These are phyloP conservation scores for Usnea hakonensis DNA, from an alignment of 495 filamentous ascomycete genomes.

Conservation along the genomic window DNA sequence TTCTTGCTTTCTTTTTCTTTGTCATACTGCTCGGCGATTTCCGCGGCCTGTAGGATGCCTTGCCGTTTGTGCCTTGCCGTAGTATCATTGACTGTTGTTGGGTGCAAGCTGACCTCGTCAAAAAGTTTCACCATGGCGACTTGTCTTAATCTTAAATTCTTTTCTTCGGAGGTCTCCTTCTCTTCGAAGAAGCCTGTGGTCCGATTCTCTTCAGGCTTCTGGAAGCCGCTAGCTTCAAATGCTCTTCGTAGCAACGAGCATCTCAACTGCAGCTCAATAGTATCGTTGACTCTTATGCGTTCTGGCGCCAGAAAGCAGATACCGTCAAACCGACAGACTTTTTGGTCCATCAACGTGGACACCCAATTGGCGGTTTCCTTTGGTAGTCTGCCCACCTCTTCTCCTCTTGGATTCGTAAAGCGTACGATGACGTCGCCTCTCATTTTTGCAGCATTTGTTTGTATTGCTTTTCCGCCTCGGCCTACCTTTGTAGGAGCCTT, in stretches of 20 bases:
- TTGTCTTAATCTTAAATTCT: constrained; percentile 73
- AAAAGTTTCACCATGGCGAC: constrained; percentile 83
- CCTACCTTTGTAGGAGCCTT: constrained; percentile 49
- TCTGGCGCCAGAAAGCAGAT: constrained; percentile 88
- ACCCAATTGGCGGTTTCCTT: constrained; percentile 92
- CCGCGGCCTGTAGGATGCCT: constrained; percentile 76
- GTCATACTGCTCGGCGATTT: constrained; percentile 72
- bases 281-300: constrained; percentile 78
- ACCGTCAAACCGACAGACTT: constrained; percentile 79
- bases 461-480: constrained; percentile 42
- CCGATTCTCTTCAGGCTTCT: constrained; percentile 54
- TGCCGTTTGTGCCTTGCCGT: constrained; percentile 72
- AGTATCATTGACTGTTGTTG: constrained; percentile 62
- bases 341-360: constrained; percentile 85
- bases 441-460: constrained; percentile 34
- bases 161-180: constrained; percentile 80
- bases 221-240: constrained; percentile 56
- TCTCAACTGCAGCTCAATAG: constrained; percentile 76
- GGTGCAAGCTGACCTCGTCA: constrained; percentile 75
- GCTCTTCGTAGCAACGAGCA: constrained; percentile 67
- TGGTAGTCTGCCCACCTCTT: constrained; percentile 82
- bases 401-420: constrained; percentile 72
- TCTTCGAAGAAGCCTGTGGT: constrained; percentile 66
- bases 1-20: constrained; percentile 42
- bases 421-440: constrained; percentile 81